Base-by-base conservation (phyloP, 495 filamentous ascomycete genomes). In the Penicillium taxi region DNA sequence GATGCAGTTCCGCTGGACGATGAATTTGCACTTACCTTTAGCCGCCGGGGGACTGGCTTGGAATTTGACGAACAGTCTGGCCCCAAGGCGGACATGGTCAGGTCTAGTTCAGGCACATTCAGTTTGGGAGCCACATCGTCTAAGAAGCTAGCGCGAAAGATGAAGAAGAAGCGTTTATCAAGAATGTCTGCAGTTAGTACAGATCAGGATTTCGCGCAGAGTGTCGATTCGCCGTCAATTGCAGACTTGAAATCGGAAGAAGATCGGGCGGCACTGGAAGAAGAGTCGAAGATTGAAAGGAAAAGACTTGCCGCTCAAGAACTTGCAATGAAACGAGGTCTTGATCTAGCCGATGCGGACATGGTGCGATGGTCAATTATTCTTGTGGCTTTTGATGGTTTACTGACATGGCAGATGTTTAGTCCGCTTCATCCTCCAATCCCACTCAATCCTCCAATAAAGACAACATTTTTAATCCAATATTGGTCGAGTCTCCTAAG, bases 1-100 rank as follows among this genome's bases (percentile, higher is more conserved):
- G 86, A 98, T 69, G 91, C 91, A 1, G 77, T 96, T 16, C 88
- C 91, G 1, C 64, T 98, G 34, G 85, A 88, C 48, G 91, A 96
- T 59, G 91, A 96, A 50, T 94, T 96, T 47, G 78, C 85, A 1
- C 77, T 94, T 61, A 74, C 76, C 1, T 61, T 95, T 18, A 80
- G 81, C 19, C 71, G 81, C 25, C 70, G 79, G 20, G 73, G 70
- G 18, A 84, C 81, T 0, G 73, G 61, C 6, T 48, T 72, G 14
- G 72, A 70, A 18, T 63, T 68, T 6, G 79, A 91, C 44, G 88
- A 93, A 48, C 73, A 73, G 22, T 78, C 78, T 29, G 84, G 82
- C 41, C 78, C 75, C 35, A 81, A 75, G 45, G 75, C 77, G n/a
- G 77, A 73, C 37, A 74, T 78, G 24, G 77, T 77, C 55, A 68